Evolutionary conservation across 2,329 filamentous ascomycete species (phyloP).

Genomic region (Clarireedia homoeocarpa): DNA sequence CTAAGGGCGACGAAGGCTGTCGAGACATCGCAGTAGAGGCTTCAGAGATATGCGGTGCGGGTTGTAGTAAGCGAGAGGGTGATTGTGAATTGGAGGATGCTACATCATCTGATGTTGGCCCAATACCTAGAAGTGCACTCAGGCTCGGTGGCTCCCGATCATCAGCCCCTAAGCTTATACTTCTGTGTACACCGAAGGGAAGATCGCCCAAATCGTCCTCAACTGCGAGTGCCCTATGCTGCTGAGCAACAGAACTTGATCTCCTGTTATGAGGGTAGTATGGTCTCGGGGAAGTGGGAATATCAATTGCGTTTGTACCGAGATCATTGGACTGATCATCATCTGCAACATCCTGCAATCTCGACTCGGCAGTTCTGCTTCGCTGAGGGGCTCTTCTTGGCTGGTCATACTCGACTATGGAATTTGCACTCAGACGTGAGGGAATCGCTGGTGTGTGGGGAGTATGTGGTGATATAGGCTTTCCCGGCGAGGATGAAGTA

Average conservation of each 20-base stretch:
- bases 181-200: conserved; percentile 54
- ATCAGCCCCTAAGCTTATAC: conserved; percentile 59
- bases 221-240: conserved; percentile 45
- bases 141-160: conserved; percentile 57
- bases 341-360: conserved; percentile 21
- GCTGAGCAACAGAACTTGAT: conserved; percentile 63
- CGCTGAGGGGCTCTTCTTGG: conserved; percentile 20
- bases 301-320: conserved; percentile 61
- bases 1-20: conserved; percentile 25
- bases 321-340: conserved; percentile 35
- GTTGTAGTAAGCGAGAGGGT: conserved; percentile 27
- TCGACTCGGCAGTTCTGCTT: conserved; percentile 18
- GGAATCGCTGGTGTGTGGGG: conserved; percentile 91
- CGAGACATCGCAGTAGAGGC: conserved; percentile 20
- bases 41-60: conserved; percentile 26
- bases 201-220: conserved; percentile 54
- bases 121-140: conserved; percentile 50
- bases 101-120: conserved; percentile 34
- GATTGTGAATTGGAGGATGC: conserved; percentile 24
- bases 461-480: conserved; percentile 82
- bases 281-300: conserved; percentile 60
- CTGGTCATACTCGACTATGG: conserved; percentile 61
- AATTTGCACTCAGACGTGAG: conserved; percentile 86
- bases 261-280: conserved; percentile 46
- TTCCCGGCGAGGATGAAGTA: conserved; percentile 80